A percentile compares a stretch with the other conserved stretches of the same genome.
Evolutionary conservation across 2,329 filamentous ascomycete genomes (phyloP).

Genomic region (Aschersonia sp.): DNA sequence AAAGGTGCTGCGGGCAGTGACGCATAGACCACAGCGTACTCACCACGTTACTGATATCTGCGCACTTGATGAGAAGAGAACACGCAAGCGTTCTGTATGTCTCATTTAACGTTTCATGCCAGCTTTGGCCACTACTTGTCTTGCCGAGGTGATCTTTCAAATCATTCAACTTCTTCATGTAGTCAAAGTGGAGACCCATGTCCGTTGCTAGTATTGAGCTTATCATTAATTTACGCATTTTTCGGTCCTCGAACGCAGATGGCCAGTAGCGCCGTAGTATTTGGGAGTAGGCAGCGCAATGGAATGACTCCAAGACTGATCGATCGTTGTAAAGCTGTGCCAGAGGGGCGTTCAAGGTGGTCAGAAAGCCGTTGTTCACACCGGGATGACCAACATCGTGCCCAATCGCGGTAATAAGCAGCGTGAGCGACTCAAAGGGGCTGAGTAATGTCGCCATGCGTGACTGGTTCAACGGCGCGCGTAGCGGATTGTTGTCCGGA

Average conservation of each 20-base stretch:
- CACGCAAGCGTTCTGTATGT: conserved; percentile 72
- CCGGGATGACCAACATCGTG: conserved; percentile 96
- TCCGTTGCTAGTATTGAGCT: conserved; percentile 96
- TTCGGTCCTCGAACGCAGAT: conserved; percentile 58
- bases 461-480: conserved; percentile 29
- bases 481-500: conserved; percentile 22
- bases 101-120: conserved; percentile 62
- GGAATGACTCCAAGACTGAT: conserved; percentile 92
- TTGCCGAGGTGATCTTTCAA: conserved; percentile 64
- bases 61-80: conserved; percentile 89
- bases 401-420: conserved; percentile 90
- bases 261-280: conserved; percentile 91
- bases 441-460: conserved; percentile 62
- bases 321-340: conserved; percentile 95
- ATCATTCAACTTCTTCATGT: conserved; percentile 78
- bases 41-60: conserved; percentile 97
- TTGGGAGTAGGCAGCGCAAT: conserved; percentile 93
- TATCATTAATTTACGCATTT: conserved; percentile 83
- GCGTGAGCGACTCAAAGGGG: conserved; percentile 75
- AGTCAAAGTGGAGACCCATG: conserved; percentile 94
- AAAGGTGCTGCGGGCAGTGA: neutral
- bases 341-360: conserved; percentile 80
- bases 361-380: conserved; percentile 93
- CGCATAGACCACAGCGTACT: conserved; percentile 20
- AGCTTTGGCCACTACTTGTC: conserved; percentile 52